A percentile compares a stretch with the other conserved stretches of the same genome.
Conservation (phyloP, 305 asterid genomes). For the Euphrasia arctica region DNA sequence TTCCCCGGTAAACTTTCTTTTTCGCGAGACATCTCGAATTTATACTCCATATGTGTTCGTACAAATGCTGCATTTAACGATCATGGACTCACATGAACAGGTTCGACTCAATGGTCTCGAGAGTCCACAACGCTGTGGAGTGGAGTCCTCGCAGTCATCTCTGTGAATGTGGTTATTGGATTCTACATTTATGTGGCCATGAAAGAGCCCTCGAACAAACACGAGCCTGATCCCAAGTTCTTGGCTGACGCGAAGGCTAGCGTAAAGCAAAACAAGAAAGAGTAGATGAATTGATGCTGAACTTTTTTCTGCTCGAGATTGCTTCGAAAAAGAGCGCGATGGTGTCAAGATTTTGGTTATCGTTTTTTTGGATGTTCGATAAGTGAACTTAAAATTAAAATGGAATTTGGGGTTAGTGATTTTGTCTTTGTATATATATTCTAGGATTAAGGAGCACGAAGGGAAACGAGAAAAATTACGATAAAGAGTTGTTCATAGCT, state of each 20-base stretch:
- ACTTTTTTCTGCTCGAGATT: too few species aligned
- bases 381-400: background rate
- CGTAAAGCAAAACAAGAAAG: constrained; percentile 36
- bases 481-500: constrained; percentile 17
- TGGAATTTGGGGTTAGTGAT: background rate
- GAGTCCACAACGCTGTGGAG: constrained; percentile 72
- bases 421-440: background rate
- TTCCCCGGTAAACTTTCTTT: constrained; percentile 49
- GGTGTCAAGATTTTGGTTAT: too few species aligned
- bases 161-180: constrained; percentile 73
- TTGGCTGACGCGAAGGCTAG: constrained; percentile 87
- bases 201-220: constrained; percentile 80
- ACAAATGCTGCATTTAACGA: background rate
- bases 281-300: constrained; percentile 28
- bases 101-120: constrained; percentile 50
- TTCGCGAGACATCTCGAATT: background rate
- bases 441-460: constrained; percentile 33
- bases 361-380: too few species aligned
- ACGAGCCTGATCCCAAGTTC: constrained; percentile 81
- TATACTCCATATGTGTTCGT: background rate
- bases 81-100: constrained; percentile 31
- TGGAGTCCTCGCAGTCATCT: constrained; percentile 74
- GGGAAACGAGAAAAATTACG: constrained; percentile 9
- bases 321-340: too few species aligned
- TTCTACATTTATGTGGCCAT: constrained; percentile 79